phyloP scores from a whole-genome alignment of 768 basidiomycete species.

The Tephrocybe rancida region DNA sequence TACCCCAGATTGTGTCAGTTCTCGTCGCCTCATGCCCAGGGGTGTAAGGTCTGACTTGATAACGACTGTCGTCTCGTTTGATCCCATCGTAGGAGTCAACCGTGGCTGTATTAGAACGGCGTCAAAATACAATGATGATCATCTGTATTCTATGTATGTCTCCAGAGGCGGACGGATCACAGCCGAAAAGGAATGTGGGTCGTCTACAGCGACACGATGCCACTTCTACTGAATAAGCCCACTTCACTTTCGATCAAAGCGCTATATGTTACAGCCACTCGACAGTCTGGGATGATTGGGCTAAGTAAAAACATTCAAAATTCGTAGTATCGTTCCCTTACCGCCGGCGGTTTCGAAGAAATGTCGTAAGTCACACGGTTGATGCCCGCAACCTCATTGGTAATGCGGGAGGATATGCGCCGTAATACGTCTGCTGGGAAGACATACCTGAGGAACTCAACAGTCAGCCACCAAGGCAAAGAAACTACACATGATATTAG shows the following conservation, averaged over 20 bases:
- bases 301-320: constrained; percentile 7
- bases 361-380: constrained; percentile 97
- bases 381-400: constrained; percentile 96
- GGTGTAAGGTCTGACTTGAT: neutral
- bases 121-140: constrained; percentile 4
- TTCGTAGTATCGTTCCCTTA: constrained; percentile 35
- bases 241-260: no score
- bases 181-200: neutral
- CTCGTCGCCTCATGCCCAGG: neutral
- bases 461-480: constrained; percentile 11
- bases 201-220: constrained; percentile 2
- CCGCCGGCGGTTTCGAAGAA: constrained; percentile 95
- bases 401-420: constrained; percentile 93
- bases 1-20: constrained; percentile 2
- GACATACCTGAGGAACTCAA: constrained; percentile 68
- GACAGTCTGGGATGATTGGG: constrained; percentile 39
- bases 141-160: neutral
- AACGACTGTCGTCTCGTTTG: constrained; percentile 3
- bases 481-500: neutral
- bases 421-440: constrained; percentile 91
- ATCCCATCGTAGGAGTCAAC: constrained; percentile 12
- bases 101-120: constrained; percentile 1
- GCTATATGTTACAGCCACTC: constrained; percentile 54
- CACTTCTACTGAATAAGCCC: no score
- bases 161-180: neutral